Evolutionary conservation across 768 basidiomycete genomes (phyloP), one percentile per base, ranked within the genome.

Genomic region (Suillus bovinus): DNA sequence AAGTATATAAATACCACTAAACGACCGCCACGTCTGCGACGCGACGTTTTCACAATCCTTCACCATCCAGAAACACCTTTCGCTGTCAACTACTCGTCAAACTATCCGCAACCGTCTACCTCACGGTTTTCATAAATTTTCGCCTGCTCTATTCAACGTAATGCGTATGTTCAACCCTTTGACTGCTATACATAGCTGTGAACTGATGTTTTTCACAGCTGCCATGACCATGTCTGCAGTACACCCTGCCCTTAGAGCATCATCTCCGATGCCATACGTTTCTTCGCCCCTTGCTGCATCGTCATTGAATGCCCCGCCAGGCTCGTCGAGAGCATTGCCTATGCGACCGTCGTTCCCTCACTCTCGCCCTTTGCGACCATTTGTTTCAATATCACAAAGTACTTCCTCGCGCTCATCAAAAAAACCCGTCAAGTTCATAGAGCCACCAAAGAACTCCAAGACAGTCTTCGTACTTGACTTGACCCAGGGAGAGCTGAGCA

Each of bases 401-500:
- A 16, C 58, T 4, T 39, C 62, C 27, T 63, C 71, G 7, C 34
- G 14, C 16, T 72, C 69, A 60, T 74, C 69, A 61, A 80, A 79
- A 56, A 83, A 84, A 60, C 78, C 87, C 7, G 80, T 86, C 20
- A 94, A 94, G 70, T 80, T 93, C 70, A 93, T 94, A 62, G 83
- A 91, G 72, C 89, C 90, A 11, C 90, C 93, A 31, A 81, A 86
- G 69, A 86, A 89, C 72, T 85, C 85, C 75, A 82, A 84, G 72
- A 79, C 80, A 54, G 85, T 84, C 42, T 94, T 93, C 68, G 79
- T 89, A 64, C 85, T 94, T 58, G 83, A 93, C 74, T 81, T 94
- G 61, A 93, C 92, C 0, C 92, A 92, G 72, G 91, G 85, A 9
- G 92, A 94, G 73, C 82, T 94, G 72, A 84, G 90, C 74, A 80